These are phyloP conservation scores for Climacium dendroides DNA, from an alignment of 225 moss, liverwort and hornwort species.

Conservation along the genomic window DNA sequence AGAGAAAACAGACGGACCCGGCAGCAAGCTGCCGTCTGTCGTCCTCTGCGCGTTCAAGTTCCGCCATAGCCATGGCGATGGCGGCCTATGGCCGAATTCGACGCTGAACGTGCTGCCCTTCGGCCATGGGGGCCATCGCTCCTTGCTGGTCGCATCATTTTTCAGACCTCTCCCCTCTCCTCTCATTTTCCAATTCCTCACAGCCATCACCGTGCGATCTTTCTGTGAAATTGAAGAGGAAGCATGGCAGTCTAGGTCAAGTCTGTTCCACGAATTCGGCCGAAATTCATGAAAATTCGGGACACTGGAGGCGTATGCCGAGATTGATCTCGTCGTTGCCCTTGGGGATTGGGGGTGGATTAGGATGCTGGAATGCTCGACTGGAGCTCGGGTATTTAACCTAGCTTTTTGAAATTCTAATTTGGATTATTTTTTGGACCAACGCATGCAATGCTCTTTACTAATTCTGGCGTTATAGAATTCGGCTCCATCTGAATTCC, in stretches of 20 bases:
- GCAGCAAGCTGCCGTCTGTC: not conserved
- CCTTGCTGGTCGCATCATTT: not conserved
- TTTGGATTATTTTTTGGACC: no score
- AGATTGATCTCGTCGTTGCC: not conserved
- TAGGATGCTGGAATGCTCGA: not conserved
- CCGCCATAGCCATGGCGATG: not conserved
- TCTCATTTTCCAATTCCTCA: not conserved
- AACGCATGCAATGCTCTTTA: not conserved
- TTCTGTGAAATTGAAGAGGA: not conserved
- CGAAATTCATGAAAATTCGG: not conserved
- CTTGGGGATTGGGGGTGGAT: not conserved
- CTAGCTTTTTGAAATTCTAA: not conserved
- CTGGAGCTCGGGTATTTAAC: constrained; percentile 2
- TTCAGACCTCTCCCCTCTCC: not conserved
- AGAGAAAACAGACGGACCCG: not conserved
- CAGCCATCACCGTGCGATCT: not conserved
- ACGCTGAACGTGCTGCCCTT: not conserved
- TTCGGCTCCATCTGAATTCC: not conserved
- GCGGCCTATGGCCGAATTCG: not conserved
- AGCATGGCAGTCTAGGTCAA: not conserved
- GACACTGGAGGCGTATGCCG: not conserved
- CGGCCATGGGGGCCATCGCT: not conserved
- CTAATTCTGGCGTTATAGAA: not conserved
- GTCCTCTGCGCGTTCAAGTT: not conserved
- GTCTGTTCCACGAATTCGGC: not conserved